phyloP scores from a whole-genome alignment of 306 rosid genomes.

The barrel medic (Medicago truncatula) region DNA sequence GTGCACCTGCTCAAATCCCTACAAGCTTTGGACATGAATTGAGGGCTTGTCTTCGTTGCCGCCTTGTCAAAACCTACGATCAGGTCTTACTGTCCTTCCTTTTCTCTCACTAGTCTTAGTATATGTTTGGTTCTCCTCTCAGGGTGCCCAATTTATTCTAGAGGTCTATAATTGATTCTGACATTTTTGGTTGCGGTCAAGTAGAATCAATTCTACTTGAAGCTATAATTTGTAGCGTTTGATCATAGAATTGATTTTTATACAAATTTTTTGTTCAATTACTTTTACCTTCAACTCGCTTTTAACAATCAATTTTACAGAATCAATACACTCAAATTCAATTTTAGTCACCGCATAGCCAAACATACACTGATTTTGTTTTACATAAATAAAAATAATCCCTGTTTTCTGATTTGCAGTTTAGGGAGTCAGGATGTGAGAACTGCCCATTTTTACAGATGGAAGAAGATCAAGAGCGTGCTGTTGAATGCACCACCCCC shows the following conservation, averaged over 20 bases:
- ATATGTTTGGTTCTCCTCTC: no score
- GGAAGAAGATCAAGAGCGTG: conserved; percentile 90
- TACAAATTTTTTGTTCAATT: neutral
- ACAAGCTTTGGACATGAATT: conserved; percentile 92
- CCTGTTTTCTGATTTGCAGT: conserved; percentile 48
- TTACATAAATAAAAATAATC: conserved; percentile 5
- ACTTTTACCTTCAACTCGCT: neutral
- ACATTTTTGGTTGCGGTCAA: no score
- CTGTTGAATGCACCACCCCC: conserved; percentile 90
- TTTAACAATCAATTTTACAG: no score
- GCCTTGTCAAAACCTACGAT: conserved; percentile 96
- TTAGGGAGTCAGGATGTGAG: conserved; percentile 91
- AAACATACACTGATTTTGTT: no score
- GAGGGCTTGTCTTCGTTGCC: conserved; percentile 97
- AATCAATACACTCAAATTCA: no score
- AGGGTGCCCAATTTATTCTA: no score
- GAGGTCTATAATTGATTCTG: no score
- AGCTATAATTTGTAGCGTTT: no score
- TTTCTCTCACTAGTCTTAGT: neutral
- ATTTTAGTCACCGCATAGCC: no score
- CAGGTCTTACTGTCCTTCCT: conserved; percentile 56
- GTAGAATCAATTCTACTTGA: no score
- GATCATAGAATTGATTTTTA: no score
- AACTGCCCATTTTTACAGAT: conserved; percentile 92
- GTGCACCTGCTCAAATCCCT: conserved; percentile 84